phyloP scores from a whole-genome alignment of 2,329 filamentous ascomycete genomes.

The Penicillium sp. region DNA sequence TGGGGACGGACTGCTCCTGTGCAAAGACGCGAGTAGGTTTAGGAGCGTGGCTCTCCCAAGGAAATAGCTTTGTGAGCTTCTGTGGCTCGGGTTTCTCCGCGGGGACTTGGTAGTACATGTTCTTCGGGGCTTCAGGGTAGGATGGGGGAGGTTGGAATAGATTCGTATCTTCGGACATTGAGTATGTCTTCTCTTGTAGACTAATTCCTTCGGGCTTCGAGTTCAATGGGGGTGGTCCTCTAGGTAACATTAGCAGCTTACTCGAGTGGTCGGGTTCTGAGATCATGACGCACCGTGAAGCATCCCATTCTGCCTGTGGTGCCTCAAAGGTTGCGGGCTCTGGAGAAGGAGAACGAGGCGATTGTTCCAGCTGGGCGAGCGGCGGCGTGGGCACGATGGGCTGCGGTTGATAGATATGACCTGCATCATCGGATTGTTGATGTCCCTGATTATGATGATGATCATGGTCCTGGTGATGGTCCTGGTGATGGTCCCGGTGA shows the following conservation, averaged over 20 bases:
- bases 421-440: neutral
- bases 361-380: conserved; percentile 40
- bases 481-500: neutral
- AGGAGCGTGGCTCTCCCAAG: conserved; percentile 75
- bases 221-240: conserved; percentile 59
- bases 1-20: conserved; percentile 28
- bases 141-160: conserved; percentile 73
- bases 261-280: neutral
- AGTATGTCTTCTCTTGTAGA: conserved; percentile 74
- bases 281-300: conserved; percentile 50
- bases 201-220: conserved; percentile 83
- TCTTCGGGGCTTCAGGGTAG: conserved; percentile 78
- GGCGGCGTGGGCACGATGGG: conserved; percentile 44
- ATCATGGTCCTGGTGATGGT: neutral
- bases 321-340: conserved; percentile 51
- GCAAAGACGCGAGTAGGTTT: conserved; percentile 54
- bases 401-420: conserved; percentile 28
- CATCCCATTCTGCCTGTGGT: conserved; percentile 62
- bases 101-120: conserved; percentile 87
- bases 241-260: conserved; percentile 35
- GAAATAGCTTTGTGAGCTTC: conserved; percentile 72
- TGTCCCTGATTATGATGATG: neutral
- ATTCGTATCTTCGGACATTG: conserved; percentile 73
- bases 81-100: conserved; percentile 55
- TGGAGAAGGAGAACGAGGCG: conserved; percentile 12